Conservation (phyloP, 2,329 filamentous ascomycete genomes). For the Pestalotiopsis sp. region DNA sequence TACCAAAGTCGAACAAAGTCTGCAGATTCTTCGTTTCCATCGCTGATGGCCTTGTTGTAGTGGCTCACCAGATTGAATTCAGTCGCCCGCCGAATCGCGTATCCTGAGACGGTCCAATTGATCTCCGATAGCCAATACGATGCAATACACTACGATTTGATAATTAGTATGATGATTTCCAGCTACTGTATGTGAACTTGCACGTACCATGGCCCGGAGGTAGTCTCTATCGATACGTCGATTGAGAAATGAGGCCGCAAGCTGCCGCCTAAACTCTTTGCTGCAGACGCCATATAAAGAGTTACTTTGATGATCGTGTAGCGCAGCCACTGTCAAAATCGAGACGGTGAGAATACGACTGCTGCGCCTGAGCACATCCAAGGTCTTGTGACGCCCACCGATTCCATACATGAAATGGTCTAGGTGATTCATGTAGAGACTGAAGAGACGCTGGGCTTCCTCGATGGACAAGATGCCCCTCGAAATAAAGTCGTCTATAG, state of each 20-base stretch:
- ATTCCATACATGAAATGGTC: constrained; percentile 54
- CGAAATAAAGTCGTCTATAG: constrained; percentile 43
- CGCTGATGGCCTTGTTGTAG: constrained; percentile 40
- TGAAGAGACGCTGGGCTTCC: constrained; percentile 54
- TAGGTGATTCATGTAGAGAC: constrained; percentile 51
- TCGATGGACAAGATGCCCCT: constrained; percentile 45
- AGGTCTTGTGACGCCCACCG: constrained; percentile 49
- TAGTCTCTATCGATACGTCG: constrained; percentile 46
- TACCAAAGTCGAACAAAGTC: constrained; percentile 65
- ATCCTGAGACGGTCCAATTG: constrained; percentile 63
- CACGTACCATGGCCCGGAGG: constrained; percentile 51
- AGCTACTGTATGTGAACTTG: neutral
- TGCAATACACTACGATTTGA: constrained; percentile 48
- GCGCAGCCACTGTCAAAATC: constrained; percentile 53
- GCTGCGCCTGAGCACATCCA: constrained; percentile 54
- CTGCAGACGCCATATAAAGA: constrained; percentile 22
- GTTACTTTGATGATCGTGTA: constrained; percentile 26
- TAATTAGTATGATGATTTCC: neutral
- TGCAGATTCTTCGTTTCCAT: constrained; percentile 43
- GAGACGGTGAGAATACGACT: constrained; percentile 55
- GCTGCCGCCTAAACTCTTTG: constrained; percentile 21
- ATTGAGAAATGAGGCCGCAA: constrained; percentile 35
- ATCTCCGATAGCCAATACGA: constrained; percentile 66
- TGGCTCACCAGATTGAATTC: constrained; percentile 48
- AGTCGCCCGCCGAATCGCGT: constrained; percentile 51